Conservation (phyloP, 2,329 filamentous ascomycete genomes). For the Claviceps maximensis region DNA sequence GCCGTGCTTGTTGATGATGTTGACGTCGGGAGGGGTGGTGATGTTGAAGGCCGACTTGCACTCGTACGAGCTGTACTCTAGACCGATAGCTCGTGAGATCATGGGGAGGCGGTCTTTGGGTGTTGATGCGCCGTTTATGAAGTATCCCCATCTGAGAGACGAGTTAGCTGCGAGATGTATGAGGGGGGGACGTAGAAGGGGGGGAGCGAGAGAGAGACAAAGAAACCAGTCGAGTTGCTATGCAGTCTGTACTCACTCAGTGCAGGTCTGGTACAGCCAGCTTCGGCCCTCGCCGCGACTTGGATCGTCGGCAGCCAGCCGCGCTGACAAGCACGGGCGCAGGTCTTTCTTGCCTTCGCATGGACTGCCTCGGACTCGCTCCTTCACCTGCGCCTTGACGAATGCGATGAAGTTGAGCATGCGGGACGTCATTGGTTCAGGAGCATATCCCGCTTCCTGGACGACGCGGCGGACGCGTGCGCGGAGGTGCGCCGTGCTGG, state of each 20-base stretch:
- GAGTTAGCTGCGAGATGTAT: constrained; percentile 1
- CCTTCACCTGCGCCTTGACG: constrained; percentile 20
- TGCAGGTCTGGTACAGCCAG: constrained; percentile 43
- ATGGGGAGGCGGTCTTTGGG: constrained; percentile 52
- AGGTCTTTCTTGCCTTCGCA: constrained; percentile 15
- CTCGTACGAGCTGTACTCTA: constrained; percentile 47
- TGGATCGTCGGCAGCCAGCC: constrained; percentile 10
- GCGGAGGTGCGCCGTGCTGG: constrained; percentile 23
- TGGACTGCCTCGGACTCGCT: not conserved
- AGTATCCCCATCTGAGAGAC: constrained; percentile 57
- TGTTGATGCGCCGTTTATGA: constrained; percentile 58
- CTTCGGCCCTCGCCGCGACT: constrained; percentile 17
- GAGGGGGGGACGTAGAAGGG: too few species aligned
- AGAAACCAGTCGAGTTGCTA: not conserved
- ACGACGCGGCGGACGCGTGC: constrained; percentile 27
- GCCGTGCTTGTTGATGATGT: constrained; percentile 63
- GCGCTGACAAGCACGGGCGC: constrained; percentile 19
- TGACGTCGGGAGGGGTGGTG: constrained; percentile 45
- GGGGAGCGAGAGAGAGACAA: not conserved
- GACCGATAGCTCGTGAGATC: constrained; percentile 55
- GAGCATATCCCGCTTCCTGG: constrained; percentile 25
- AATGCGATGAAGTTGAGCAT: constrained; percentile 41
- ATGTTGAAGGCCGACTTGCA: constrained; percentile 62
- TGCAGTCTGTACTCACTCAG: constrained; percentile 26
- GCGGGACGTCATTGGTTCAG: constrained; percentile 24